A percentile compares a stretch with the other conserved stretches of the same genome.
Evolutionary conservation across 257 asterid genomes (phyloP).

Genomic region (Ajuga chamaepitys): DNA sequence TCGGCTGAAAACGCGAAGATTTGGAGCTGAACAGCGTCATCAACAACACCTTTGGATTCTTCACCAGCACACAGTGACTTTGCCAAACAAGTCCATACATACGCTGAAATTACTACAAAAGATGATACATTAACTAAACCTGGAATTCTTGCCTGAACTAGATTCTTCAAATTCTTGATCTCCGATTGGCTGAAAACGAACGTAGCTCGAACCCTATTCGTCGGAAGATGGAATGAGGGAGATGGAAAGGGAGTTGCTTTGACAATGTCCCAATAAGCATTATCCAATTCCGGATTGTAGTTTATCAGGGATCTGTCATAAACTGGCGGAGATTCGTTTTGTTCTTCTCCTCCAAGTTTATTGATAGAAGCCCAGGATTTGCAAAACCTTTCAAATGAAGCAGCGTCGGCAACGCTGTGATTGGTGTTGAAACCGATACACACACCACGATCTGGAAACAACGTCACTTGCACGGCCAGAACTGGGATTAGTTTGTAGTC

Average conservation of each 20-base stretch:
- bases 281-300: slow-evolving; percentile 21
- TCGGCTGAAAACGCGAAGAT: slow-evolving; percentile 27
- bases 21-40: not conserved
- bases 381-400: slow-evolving; percentile 23
- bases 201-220: slow-evolving; percentile 31
- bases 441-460: slow-evolving; percentile 27
- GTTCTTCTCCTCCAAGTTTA: slow-evolving; percentile 13
- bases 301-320: slow-evolving; percentile 24
- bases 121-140: slow-evolving; percentile 24
- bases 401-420: slow-evolving; percentile 38
- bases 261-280: not conserved
- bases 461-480: no score
- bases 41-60: not conserved
- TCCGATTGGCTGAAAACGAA: no score
- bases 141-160: slow-evolving; percentile 13
- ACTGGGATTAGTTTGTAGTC: slow-evolving; percentile 8
- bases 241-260: not conserved
- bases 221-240: slow-evolving; percentile 5
- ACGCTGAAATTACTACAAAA: slow-evolving; percentile 29
- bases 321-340: not conserved
- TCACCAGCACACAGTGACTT: slow-evolving; percentile 21
- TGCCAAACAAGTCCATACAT: slow-evolving; percentile 28
- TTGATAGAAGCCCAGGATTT: slow-evolving; percentile 35
- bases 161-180: slow-evolving; percentile 27
- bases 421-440: slow-evolving; percentile 33